Conservation (phyloP, 768 basidiomycete genomes). For the Hygrophoropsis aurantiaca region DNA sequence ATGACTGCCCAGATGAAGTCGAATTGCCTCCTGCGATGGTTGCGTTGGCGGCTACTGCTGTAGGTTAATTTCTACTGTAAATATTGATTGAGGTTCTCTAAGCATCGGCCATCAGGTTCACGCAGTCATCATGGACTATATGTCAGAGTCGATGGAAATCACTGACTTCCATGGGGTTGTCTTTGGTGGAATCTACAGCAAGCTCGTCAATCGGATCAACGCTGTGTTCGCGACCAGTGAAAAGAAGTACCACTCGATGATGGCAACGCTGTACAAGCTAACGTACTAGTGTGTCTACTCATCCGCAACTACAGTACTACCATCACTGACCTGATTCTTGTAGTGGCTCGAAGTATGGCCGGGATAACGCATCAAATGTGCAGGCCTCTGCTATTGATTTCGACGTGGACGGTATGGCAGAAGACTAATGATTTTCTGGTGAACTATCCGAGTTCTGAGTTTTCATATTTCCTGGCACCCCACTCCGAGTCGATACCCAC, state of each 20-base stretch:
- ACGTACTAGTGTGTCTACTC: not conserved
- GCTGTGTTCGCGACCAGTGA: not conserved
- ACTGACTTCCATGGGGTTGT: not conserved
- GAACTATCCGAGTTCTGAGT: too few species aligned
- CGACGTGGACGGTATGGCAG: not conserved
- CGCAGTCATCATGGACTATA: constrained; percentile 1
- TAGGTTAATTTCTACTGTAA: not conserved
- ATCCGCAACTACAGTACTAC: not conserved
- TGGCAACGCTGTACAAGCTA: not conserved
- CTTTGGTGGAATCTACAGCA: not conserved
- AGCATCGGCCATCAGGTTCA: not conserved
- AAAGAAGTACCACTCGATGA: not conserved
- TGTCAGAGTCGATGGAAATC: not conserved
- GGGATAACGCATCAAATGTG: not conserved
- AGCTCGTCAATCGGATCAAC: not conserved
- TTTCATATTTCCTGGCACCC: too few species aligned
- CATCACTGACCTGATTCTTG: not conserved
- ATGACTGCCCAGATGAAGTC: not conserved
- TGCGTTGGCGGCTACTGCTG: not conserved
- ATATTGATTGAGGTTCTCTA: not conserved
- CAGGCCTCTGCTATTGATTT: not conserved
- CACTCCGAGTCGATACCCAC: too few species aligned
- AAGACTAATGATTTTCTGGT: not conserved
- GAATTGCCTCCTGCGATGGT: constrained; percentile 2
- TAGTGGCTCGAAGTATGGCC: not conserved